These are phyloP conservation scores for Sporormia fimetaria DNA, from an alignment of 495 filamentous ascomycete genomes.

Conservation along the genomic window DNA sequence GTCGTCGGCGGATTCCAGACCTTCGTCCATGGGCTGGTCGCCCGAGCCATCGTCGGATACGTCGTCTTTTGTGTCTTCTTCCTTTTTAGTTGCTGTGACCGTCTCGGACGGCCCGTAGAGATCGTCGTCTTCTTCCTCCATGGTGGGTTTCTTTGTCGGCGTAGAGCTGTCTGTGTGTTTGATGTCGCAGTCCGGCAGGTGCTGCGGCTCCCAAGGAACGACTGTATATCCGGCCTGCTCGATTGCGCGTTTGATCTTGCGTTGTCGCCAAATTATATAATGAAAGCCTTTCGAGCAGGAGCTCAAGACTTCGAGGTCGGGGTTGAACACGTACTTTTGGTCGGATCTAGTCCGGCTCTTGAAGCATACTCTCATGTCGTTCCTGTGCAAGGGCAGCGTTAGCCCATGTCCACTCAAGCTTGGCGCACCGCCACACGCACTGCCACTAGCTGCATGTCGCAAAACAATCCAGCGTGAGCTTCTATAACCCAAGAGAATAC, in stretches of 20 bases:
- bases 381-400: too few species aligned
- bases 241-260: too few species aligned
- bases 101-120: slow-evolving; percentile 47
- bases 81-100: slow-evolving; percentile 6
- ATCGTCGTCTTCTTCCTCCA: slow-evolving; percentile 65
- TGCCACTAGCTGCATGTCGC: background rate
- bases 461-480: background rate
- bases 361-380: too few species aligned
- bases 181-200: slow-evolving; percentile 20
- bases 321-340: too few species aligned
- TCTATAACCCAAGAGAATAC: background rate
- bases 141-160: slow-evolving; percentile 23
- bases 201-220: too few species aligned
- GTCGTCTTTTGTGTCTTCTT: slow-evolving; percentile 17
- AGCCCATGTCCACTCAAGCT: too few species aligned
- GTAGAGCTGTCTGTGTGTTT: slow-evolving; percentile 19
- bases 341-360: too few species aligned
- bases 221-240: too few species aligned
- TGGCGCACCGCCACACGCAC: background rate
- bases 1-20: slow-evolving; percentile 53
- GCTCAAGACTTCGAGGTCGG: too few species aligned
- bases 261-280: too few species aligned
- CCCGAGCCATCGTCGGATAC: slow-evolving; percentile 20
- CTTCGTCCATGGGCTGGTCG: slow-evolving; percentile 30
- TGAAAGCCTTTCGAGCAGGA: too few species aligned